phyloP scores from a whole-genome alignment of 495 filamentous ascomycete genomes.

The Penicillium turbatum region DNA sequence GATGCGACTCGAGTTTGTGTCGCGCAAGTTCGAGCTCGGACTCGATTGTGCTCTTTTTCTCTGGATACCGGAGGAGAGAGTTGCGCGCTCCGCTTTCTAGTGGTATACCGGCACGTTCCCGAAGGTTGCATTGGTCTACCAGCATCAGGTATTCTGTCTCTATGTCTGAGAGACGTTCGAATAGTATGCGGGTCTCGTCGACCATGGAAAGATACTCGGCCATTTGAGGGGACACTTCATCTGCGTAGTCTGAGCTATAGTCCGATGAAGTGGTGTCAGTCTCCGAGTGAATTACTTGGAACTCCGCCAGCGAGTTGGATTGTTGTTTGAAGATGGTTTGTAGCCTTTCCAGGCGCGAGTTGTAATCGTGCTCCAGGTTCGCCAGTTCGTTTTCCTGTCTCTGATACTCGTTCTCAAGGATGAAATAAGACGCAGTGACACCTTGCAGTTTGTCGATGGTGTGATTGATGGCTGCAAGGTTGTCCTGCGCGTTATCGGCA shows the following conservation, averaged over 20 bases:
- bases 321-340: constrained; percentile 2
- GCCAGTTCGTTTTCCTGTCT: constrained; percentile 26
- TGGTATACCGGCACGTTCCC: constrained; percentile 8
- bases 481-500: constrained; percentile 1
- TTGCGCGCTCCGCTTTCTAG: constrained; percentile 22
- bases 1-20: constrained; percentile 2
- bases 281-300: not conserved
- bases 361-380: constrained; percentile 22
- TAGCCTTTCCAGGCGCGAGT: constrained; percentile 18
- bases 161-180: constrained; percentile 26
- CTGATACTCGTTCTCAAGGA: constrained; percentile 25
- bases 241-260: not conserved
- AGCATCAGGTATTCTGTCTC: constrained; percentile 19
- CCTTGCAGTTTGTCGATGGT: constrained; percentile 15
- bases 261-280: not conserved
- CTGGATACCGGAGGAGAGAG: constrained; percentile 24
- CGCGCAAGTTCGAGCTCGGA: constrained; percentile 20
- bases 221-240: constrained; percentile 4
- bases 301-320: not conserved
- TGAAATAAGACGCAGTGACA: constrained; percentile 15
- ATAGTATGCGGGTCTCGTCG: constrained; percentile 25
- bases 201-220: constrained; percentile 25
- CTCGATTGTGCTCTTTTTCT: constrained; percentile 12
- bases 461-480: not conserved
- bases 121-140: constrained; percentile 16